Conservation (phyloP, 768 basidiomycete genomes). For the Sporobolomyces phaffii region DNA sequence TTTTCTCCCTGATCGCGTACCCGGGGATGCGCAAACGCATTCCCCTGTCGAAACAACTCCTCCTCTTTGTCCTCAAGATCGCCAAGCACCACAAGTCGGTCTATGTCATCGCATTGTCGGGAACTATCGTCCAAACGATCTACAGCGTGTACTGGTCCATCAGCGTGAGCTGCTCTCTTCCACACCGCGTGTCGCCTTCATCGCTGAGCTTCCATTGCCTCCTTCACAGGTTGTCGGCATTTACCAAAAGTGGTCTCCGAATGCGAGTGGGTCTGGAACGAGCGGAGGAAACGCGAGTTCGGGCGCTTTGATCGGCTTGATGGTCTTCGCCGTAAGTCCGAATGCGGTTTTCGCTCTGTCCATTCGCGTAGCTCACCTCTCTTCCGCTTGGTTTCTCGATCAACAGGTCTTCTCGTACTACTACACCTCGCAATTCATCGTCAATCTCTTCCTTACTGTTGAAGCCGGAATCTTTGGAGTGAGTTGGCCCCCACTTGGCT, state of each 20-base stretch:
- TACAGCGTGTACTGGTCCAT: constrained; percentile 40
- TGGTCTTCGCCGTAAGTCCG: constrained; percentile 34
- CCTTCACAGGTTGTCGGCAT: constrained; percentile 18
- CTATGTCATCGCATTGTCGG: constrained; percentile 39
- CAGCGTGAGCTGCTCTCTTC: too few relatives aligned
- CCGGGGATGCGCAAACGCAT: constrained; percentile 37
- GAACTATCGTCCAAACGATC: constrained; percentile 27
- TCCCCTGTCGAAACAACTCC: constrained; percentile 35
- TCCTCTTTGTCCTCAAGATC: constrained; percentile 39
- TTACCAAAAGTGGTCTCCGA: constrained; percentile 33
- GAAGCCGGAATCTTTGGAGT: constrained; percentile 42
- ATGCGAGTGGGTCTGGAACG: constrained; percentile 20
- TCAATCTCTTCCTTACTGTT: constrained; percentile 39
- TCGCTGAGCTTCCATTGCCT: background rate
- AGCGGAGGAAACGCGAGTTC: constrained; percentile 26
- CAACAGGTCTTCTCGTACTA: constrained; percentile 33
- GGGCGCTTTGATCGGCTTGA: constrained; percentile 35
- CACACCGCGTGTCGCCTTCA: too few relatives aligned
- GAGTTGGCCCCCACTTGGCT: background rate
- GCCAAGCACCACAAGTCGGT: constrained; percentile 37
- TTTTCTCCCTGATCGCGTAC: constrained; percentile 38
- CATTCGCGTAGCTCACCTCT: too few relatives aligned
- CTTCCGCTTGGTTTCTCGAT: too few relatives aligned
- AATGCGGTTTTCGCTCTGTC: too few relatives aligned
- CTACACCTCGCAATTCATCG: constrained; percentile 20